Evolutionary conservation across 176 grass and related monocot genomes (phyloP).

Genomic region (Juncus inflexus): DNA sequence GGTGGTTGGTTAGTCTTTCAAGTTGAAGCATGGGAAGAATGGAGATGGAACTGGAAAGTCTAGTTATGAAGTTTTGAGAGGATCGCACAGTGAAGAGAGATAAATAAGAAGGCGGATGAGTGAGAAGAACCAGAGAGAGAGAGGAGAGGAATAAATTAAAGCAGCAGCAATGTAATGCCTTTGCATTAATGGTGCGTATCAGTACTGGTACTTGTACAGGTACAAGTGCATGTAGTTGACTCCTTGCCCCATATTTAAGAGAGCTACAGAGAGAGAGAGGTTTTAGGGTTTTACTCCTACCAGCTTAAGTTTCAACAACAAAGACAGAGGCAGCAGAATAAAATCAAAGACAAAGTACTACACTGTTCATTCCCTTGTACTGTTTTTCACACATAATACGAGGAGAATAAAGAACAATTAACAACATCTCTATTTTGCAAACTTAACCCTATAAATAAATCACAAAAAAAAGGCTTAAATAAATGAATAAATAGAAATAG

Average conservation of each 20-base stretch:
- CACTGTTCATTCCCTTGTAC: slow-evolving; percentile 11
- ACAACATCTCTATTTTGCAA: background rate
- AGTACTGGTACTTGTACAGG: slow-evolving; percentile 22
- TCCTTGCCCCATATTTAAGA: slow-evolving; percentile 12
- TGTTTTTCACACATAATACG: slow-evolving; percentile 1
- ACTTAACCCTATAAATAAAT: background rate
- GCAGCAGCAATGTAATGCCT: slow-evolving; percentile 19
- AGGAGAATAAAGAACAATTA: slow-evolving; percentile 4
- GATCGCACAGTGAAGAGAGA: slow-evolving; percentile 24
- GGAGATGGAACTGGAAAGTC: slow-evolving; percentile 11
- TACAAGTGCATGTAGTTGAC: slow-evolving; percentile 31
- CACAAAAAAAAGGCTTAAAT: too few relatives aligned
- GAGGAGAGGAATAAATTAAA: slow-evolving; percentile 26
- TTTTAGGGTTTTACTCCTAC: slow-evolving; percentile 18
- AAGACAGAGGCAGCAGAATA: slow-evolving; percentile 15
- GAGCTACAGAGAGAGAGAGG: slow-evolving; percentile 1
- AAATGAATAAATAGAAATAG: too few relatives aligned
- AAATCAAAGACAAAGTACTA: slow-evolving; percentile 17
- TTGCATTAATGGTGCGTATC: slow-evolving; percentile 32
- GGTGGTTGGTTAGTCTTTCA: slow-evolving; percentile 17
- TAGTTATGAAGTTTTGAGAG: slow-evolving; percentile 24
- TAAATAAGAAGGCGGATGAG: slow-evolving; percentile 8
- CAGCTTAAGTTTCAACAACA: slow-evolving; percentile 27
- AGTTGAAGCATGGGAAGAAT: slow-evolving; percentile 60
- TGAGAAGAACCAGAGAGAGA: slow-evolving; percentile 21